These are phyloP conservation scores for Elongisporangium undulatum DNA, from an alignment of 352 stramenopile species.

Conservation along the genomic window DNA sequence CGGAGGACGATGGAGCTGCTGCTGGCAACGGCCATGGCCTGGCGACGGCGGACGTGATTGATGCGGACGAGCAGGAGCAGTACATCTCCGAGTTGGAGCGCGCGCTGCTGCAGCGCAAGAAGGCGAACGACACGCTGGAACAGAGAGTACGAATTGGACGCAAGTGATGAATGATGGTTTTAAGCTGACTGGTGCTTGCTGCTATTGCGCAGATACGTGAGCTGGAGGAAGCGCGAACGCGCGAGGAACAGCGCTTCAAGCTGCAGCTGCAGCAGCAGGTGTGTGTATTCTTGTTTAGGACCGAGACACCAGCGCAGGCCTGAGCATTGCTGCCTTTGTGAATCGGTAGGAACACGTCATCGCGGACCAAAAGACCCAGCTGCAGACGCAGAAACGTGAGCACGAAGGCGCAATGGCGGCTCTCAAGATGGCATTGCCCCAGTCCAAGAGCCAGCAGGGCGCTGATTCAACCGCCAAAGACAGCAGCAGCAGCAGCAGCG, in stretches of 20 bases:
- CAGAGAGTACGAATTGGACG: conserved; percentile 32
- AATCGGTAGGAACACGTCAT: neutral
- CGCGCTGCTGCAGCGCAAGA: conserved; percentile 69
- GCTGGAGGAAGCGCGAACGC: conserved; percentile 15
- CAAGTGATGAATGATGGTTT: neutral
- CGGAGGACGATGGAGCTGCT: conserved; percentile 18
- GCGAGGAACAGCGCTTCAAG: conserved; percentile 9
- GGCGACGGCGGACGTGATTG: conserved; percentile 10
- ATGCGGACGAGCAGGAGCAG: conserved; percentile 68
- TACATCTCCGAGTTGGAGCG: conserved; percentile 79
- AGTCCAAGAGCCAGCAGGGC: neutral
- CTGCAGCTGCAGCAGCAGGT: conserved; percentile 17
- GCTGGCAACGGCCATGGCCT: conserved; percentile 8
- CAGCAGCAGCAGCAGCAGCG: neutral
- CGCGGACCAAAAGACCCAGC: neutral
- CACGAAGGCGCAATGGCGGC: neutral
- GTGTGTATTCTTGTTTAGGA: neutral
- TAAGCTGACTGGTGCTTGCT: neutral
- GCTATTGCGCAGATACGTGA: conserved; percentile 9
- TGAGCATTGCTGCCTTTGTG: neutral
- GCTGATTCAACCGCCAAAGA: neutral
- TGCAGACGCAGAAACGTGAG: neutral
- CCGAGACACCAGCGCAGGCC: neutral
- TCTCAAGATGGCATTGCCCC: neutral
- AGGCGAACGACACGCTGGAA: conserved; percentile 60